These are phyloP conservation scores for Apiospora saccharicola DNA, from an alignment of 2,329 filamentous ascomycete genomes.

Conservation along the genomic window DNA sequence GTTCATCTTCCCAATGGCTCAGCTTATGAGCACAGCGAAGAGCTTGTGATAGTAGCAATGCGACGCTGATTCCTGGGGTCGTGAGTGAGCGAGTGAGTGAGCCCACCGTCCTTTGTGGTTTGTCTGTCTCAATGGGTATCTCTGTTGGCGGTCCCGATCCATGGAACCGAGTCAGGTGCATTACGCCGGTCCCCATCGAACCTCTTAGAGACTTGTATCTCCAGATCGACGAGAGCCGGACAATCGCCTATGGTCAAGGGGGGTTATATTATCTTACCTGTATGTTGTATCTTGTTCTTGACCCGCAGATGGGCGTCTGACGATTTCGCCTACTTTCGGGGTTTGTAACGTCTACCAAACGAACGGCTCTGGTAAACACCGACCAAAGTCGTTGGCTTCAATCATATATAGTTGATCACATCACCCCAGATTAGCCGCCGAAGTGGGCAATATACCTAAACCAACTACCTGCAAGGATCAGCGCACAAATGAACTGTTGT, in stretches of 20 bases:
- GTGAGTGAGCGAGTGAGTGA: neutral
- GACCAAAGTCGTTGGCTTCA: neutral
- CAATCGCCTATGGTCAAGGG: neutral
- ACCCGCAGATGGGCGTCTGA: neutral
- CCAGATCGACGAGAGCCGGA: neutral
- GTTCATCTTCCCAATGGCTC: neutral
- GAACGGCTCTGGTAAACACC: neutral
- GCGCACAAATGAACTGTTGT: neutral
- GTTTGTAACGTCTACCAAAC: neutral
- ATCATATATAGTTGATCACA: neutral
- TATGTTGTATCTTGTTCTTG: neutral
- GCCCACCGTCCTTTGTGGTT: neutral
- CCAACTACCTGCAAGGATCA: neutral
- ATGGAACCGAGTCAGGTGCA: neutral
- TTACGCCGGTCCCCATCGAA: neutral
- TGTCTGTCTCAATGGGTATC: neutral
- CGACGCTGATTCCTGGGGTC: neutral
- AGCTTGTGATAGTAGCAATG: constrained; percentile 4
- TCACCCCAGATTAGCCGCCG: constrained; percentile 11
- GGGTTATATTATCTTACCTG: neutral
- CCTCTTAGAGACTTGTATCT: neutral
- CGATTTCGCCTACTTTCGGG: neutral
- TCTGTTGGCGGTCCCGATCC: constrained; percentile 2
- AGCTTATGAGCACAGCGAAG: constrained; percentile 12
- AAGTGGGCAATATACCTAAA: constrained; percentile 7